Conservation (phyloP, 176 grass and related monocot genomes). For the Secale cereale region DNA sequence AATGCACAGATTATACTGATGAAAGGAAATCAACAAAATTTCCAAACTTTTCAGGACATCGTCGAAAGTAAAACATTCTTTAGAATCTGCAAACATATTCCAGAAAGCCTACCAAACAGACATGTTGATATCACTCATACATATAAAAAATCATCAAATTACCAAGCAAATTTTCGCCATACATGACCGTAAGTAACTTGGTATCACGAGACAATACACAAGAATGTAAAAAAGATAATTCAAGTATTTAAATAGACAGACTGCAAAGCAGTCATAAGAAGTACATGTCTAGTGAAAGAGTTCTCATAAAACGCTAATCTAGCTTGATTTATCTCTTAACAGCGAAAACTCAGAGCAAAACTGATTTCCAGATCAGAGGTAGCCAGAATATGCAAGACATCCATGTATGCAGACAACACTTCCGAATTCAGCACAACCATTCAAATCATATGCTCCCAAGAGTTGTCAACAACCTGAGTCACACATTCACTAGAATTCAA, state of each 20-base stretch:
- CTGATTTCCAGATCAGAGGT: constrained; percentile 57
- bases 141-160: not conserved
- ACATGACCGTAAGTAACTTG: constrained; percentile 17
- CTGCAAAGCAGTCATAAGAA: constrained; percentile 36
- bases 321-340: constrained; percentile 48
- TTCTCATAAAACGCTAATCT: constrained; percentile 35
- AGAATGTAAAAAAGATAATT: constrained; percentile 1
- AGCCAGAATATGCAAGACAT: constrained; percentile 87
- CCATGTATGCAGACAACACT: constrained; percentile 80
- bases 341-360: constrained; percentile 46
- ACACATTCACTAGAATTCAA: constrained; percentile 75
- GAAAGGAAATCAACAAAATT: not conserved
- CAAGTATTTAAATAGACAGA: constrained; percentile 31
- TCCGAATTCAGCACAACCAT: constrained; percentile 91
- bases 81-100: not conserved
- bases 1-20: not conserved
- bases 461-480: constrained; percentile 87
- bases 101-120: not conserved
- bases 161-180: constrained; percentile 2
- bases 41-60: not conserved
- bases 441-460: constrained; percentile 80
- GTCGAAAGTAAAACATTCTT: not conserved
- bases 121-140: not conserved
- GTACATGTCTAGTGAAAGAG: constrained; percentile 43
- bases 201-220: constrained; percentile 10